Evolutionary conservation across 495 filamentous ascomycete genomes (phyloP).

Genomic region (Cercophora samala): DNA sequence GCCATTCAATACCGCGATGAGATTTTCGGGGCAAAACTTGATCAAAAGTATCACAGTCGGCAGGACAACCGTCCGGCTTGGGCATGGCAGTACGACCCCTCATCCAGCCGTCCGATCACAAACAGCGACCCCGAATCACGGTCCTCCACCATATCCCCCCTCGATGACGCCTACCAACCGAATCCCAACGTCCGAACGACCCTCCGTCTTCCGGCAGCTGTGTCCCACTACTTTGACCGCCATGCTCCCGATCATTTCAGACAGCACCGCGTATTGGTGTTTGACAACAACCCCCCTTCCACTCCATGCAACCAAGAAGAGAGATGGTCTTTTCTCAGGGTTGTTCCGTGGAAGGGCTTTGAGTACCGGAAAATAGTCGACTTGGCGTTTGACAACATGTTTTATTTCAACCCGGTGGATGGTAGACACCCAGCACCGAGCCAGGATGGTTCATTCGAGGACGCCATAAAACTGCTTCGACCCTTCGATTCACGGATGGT

Average conservation of each 20-base stretch:
- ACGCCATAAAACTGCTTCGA: no score
- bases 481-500: no score
- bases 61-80: background rate
- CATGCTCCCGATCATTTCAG: background rate
- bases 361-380: no score
- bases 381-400: no score
- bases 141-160: background rate
- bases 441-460: no score
- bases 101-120: background rate
- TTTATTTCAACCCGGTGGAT: no score
- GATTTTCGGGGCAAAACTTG: no score
- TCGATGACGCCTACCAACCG: no score
- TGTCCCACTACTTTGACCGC: background rate
- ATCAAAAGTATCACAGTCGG: no score
- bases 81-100: background rate
- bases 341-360: background rate
- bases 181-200: background rate
- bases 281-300: background rate
- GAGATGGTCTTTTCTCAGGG: background rate
- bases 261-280: background rate
- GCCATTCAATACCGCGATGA: no score
- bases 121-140: no score
- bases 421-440: no score
- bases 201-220: background rate
- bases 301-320: background rate